Evolutionary conservation across 1,284 basidiomycete genomes (phyloP).

Genomic region (Kwoniella shivajii): DNA sequence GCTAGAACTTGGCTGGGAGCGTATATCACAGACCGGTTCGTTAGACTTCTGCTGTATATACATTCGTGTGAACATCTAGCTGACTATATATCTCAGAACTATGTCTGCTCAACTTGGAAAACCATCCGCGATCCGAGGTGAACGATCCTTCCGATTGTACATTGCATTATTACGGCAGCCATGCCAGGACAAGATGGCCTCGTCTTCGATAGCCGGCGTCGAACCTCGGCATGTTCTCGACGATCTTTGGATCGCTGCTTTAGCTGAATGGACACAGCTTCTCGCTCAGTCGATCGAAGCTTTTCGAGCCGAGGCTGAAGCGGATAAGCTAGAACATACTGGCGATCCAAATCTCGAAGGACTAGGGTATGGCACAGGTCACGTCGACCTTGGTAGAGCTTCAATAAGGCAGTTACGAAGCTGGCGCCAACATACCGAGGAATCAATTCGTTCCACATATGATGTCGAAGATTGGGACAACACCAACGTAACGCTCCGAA

Average conservation of each 20-base stretch:
- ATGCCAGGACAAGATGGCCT: not conserved
- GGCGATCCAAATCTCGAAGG: not conserved
- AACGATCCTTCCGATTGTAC: slow-evolving; percentile 23
- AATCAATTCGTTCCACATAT: not conserved
- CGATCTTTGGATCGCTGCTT: slow-evolving; percentile 29
- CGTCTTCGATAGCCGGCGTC: not conserved
- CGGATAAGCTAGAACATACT: not conserved
- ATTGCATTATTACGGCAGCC: slow-evolving; percentile 15
- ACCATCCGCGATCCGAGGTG: slow-evolving; percentile 21
- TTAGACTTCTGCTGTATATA: not conserved
- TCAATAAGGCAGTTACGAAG: slow-evolving; percentile 25
- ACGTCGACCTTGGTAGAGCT: slow-evolving; percentile 19
- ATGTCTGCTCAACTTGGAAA: slow-evolving; percentile 37
- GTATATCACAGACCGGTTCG: slow-evolving; percentile 26
- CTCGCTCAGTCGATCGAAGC: slow-evolving; percentile 27
- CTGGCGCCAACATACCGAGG: slow-evolving; percentile 27
- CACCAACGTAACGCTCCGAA: not conserved
- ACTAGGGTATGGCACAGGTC: not conserved
- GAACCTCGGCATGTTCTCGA: slow-evolving; percentile 11
- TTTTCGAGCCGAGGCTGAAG: slow-evolving; percentile 18
- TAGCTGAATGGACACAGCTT: slow-evolving; percentile 39
- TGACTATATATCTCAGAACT: slow-evolving; percentile 13
- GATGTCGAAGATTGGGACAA: not conserved
- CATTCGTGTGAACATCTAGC: not conserved
- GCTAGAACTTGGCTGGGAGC: slow-evolving; percentile 37